Evolutionary conservation across 2,329 filamentous ascomycete genomes (phyloP).

Genomic region (Coniochaeta pulveracea): DNA sequence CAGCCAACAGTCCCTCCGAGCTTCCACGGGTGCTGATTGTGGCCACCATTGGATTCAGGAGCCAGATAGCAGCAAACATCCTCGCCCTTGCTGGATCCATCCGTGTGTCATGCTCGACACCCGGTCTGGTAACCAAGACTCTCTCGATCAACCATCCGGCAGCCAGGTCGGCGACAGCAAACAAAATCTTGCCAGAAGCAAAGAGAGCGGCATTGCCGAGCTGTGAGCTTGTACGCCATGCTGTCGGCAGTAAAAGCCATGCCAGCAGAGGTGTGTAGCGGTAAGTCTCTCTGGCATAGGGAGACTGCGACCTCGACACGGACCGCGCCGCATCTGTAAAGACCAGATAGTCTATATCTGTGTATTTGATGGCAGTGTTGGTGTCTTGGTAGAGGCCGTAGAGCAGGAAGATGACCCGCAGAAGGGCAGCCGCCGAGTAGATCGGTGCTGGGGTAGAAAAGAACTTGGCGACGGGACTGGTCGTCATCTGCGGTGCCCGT

Average conservation of each 20-base stretch:
- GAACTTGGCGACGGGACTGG: conserved; percentile 17
- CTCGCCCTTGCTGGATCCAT: conserved; percentile 47
- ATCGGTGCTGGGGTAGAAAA: conserved; percentile 33
- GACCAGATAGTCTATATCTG: conserved; percentile 96
- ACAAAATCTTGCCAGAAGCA: conserved; percentile 77
- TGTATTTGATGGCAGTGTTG: conserved; percentile 88
- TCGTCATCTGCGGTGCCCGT: neutral
- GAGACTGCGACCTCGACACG: conserved; percentile 53
- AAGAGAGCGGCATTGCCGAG: conserved; percentile 42
- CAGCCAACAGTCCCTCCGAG: conserved; percentile 80
- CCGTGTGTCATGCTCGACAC: conserved; percentile 22
- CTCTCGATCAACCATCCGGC: conserved; percentile 67
- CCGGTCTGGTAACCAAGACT: conserved; percentile 21
- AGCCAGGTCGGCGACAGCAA: conserved; percentile 71
- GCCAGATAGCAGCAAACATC: conserved; percentile 76
- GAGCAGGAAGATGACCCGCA: conserved; percentile 65
- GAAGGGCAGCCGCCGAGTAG: conserved; percentile 44
- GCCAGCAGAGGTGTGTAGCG: conserved; percentile 91
- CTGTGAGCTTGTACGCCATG: conserved; percentile 28
- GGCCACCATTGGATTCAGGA: conserved; percentile 96
- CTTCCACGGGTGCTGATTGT: conserved; percentile 92
- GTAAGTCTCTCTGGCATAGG: conserved; percentile 88
- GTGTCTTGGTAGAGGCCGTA: conserved; percentile 93
- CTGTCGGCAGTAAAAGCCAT: conserved; percentile 79
- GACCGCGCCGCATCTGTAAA: conserved; percentile 92